Conservation (phyloP, 441 rosid genomes). For the Adansonia gregorii region DNA sequence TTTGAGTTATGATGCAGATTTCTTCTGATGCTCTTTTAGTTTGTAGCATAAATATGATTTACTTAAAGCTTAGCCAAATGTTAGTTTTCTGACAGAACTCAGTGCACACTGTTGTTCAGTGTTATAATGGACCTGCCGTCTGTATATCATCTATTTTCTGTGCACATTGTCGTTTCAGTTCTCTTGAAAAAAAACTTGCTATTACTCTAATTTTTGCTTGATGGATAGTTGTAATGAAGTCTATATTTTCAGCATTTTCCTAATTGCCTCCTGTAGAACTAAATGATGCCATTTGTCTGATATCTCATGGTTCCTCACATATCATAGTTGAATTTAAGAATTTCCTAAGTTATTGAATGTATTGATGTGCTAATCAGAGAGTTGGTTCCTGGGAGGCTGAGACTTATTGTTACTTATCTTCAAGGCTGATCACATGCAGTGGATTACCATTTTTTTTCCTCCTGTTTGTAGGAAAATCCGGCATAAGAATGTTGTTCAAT, state of each 20-base stretch:
- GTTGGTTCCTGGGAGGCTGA: constrained; percentile 19
- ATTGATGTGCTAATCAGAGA: background rate
- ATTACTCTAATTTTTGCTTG: constrained; percentile 3
- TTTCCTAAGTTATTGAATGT: background rate
- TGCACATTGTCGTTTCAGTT: constrained; percentile 14
- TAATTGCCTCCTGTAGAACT: background rate
- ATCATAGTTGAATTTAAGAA: constrained; percentile 12
- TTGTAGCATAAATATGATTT: background rate
- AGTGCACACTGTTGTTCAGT: background rate
- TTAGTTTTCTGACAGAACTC: background rate
- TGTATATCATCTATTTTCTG: background rate
- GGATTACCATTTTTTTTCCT: constrained; percentile 6
- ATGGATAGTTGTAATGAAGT: constrained; percentile 7
- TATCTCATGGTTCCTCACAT: constrained; percentile 15
- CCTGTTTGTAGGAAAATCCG: constrained; percentile 75
- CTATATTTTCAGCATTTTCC: constrained; percentile 15
- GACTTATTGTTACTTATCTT: background rate
- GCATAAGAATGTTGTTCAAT: constrained; percentile 95
- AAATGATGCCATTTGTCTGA: constrained; percentile 5
- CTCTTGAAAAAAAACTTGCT: background rate
- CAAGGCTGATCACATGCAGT: background rate
- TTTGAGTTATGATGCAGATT: background rate
- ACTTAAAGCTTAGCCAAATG: background rate
- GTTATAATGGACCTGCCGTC: background rate
- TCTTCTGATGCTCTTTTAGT: background rate